Percentiles rank a stretch among this genome's conserved stretches.
Evolutionary conservation across 2,329 filamentous ascomycete species (phyloP).

Genomic region (Clonostachys rhizophaga): DNA sequence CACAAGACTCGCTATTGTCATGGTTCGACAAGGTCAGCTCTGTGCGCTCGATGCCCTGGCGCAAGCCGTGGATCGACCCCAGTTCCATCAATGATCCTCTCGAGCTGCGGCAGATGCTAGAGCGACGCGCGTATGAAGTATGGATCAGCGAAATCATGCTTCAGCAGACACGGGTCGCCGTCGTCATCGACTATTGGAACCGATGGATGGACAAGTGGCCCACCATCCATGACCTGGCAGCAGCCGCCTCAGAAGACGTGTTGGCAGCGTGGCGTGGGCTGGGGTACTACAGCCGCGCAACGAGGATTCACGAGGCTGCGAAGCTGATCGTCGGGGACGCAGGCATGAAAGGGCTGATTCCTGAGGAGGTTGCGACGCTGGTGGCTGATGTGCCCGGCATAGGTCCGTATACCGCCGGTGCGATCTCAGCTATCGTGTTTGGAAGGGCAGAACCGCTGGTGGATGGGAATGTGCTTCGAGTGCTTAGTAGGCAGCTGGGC

Average conservation of each 20-base stretch:
- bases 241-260: conserved; percentile 49
- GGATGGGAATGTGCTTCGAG: conserved; percentile 58
- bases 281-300: conserved; percentile 62
- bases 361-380: conserved; percentile 36
- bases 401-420: conserved; percentile 58
- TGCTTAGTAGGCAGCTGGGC: conserved; percentile 56
- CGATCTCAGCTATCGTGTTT: conserved; percentile 59
- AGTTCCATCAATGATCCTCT: conserved; percentile 12
- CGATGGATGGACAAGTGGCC: conserved; percentile 59
- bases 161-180: conserved; percentile 59
- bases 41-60: conserved; percentile 52
- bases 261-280: conserved; percentile 55
- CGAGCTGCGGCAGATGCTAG: conserved; percentile 35
- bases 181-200: conserved; percentile 60
- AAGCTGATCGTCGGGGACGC: conserved; percentile 39
- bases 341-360: conserved; percentile 40
- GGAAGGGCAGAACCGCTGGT: conserved; percentile 55
- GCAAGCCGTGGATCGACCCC: conserved; percentile 51
- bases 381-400: conserved; percentile 52
- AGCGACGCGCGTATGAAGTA: conserved; percentile 57
- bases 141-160: conserved; percentile 67
- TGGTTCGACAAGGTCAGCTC: conserved; percentile 47
- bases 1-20: conserved; percentile 32
- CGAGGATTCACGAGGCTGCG: conserved; percentile 53
- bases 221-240: conserved; percentile 49